A percentile compares a stretch with the other conserved stretches of the same genome.
phyloP scores from a whole-genome alignment of 23 red algal species.

The Gracilaria domingensis region DNA sequence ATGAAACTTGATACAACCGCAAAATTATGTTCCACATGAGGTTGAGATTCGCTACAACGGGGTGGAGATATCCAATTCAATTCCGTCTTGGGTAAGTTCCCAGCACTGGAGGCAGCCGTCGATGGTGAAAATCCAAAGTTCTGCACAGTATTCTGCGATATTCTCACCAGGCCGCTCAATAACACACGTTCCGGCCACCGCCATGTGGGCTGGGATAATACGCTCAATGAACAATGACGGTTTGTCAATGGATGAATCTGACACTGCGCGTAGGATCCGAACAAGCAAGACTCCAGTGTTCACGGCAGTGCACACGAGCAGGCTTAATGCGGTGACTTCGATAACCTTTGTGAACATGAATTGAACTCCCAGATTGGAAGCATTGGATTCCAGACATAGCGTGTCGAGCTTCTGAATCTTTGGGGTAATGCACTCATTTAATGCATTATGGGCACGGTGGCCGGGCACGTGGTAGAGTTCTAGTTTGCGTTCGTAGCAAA shows the following conservation, averaged over 20 bases:
- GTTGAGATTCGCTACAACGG: neutral
- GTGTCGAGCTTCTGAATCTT: neutral
- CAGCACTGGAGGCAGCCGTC: conserved; percentile 35
- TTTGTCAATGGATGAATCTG: conserved; percentile 1
- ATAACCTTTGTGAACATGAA: conserved; percentile 36
- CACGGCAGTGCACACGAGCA: conserved; percentile 14
- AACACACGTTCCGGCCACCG: conserved; percentile 25
- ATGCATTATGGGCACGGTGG: neutral
- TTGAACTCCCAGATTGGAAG: neutral
- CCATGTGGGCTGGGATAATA: neutral
- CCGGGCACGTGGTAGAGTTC: conserved; percentile 10
- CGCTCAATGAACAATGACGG: conserved; percentile 36
- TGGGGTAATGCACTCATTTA: neutral
- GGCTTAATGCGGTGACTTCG: conserved; percentile 2
- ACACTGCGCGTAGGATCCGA: neutral
- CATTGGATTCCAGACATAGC: neutral
- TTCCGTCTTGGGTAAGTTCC: conserved; percentile 23
- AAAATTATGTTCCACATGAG: no score
- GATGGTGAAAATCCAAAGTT: conserved; percentile 32
- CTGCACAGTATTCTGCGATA: neutral
- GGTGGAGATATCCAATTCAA: conserved; percentile 7
- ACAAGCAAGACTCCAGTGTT: conserved; percentile 30
- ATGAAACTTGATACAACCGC: no score
- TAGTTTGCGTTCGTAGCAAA: conserved; percentile 15
- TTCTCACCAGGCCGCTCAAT: conserved; percentile 3